phyloP scores from a whole-genome alignment of 352 stramenopile species.

The Phytophthora megakarya region DNA sequence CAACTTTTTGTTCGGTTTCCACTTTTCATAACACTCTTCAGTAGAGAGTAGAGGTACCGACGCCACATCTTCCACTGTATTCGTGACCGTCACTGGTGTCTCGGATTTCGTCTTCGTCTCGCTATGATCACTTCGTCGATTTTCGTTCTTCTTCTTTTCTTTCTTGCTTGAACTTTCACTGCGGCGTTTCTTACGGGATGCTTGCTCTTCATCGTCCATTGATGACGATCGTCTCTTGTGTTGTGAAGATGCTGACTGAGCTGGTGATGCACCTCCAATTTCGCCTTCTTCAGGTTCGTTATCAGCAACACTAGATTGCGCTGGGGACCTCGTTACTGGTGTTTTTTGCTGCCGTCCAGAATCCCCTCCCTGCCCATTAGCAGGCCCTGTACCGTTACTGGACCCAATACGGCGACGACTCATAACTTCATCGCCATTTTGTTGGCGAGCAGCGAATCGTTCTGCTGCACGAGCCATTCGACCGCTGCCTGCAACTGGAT shows the following conservation, averaged over 20 bases:
- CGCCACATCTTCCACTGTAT: conserved; percentile 17
- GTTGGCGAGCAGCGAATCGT: conserved; percentile 55
- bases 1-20: conserved; percentile 75
- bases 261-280: conserved; percentile 39
- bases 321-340: conserved; percentile 28
- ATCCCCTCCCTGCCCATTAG: conserved; percentile 34
- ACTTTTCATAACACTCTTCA: conserved; percentile 74
- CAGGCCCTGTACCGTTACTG: conserved; percentile 22
- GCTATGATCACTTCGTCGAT: conserved; percentile 10
- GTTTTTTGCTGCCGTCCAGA: conserved; percentile 41
- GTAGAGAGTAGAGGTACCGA: conserved; percentile 43
- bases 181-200: conserved; percentile 41
- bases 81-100: conserved; percentile 10
- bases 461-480: conserved; percentile 73
- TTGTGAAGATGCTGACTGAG: conserved; percentile 32
- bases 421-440: conserved; percentile 32
- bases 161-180: conserved; percentile 43
- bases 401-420: conserved; percentile 15
- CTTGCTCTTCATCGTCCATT: conserved; percentile 30
- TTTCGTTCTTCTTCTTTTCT: conserved; percentile 41
- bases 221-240: conserved; percentile 49
- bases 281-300: conserved; percentile 62
- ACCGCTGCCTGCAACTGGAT: conserved; percentile 43
- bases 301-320: conserved; percentile 26
- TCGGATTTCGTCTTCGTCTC: conserved; percentile 20